Evolutionary conservation across 2,329 filamentous ascomycete species (phyloP).

Genomic region (Venturia pyrina): DNA sequence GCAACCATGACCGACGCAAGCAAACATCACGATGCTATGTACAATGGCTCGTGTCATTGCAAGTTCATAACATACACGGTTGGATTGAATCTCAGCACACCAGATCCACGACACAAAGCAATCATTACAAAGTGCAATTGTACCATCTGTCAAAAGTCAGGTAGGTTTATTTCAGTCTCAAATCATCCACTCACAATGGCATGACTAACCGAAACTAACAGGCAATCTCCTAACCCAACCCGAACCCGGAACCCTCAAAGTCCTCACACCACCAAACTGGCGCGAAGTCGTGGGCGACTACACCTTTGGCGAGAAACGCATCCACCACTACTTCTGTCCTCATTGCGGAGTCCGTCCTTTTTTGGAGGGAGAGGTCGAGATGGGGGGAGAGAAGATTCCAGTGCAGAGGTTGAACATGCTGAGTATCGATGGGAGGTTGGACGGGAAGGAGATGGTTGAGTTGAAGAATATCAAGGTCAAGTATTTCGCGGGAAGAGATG

Average conservation of each 20-base stretch:
- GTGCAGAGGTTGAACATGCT: constrained; percentile 6
- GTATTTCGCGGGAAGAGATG: neutral
- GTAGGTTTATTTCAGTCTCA: neutral
- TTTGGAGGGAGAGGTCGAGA: neutral
- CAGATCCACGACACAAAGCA: constrained; percentile 5
- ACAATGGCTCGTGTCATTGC: constrained; percentile 9
- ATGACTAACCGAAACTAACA: neutral
- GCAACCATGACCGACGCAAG: neutral
- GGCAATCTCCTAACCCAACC: constrained; percentile 3
- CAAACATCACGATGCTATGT: neutral
- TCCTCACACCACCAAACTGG: constrained; percentile 3
- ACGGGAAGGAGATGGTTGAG: constrained; percentile 6
- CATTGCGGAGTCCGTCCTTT: neutral
- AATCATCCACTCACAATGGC: too few relatives aligned
- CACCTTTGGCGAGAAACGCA: neutral
- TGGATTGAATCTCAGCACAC: neutral
- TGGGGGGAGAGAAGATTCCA: neutral
- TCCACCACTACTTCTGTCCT: constrained; percentile 8
- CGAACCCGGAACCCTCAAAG: constrained; percentile 1
- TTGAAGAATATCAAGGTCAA: neutral
- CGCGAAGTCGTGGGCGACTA: constrained; percentile 5
- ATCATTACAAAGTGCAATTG: constrained; percentile 9
- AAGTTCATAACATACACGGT: constrained; percentile 3
- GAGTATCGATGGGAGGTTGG: constrained; percentile 2
- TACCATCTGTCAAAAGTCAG: constrained; percentile 9